Conservation (phyloP, 192 early-diverging fungal genomes). For the Phycomyces nitens region DNA sequence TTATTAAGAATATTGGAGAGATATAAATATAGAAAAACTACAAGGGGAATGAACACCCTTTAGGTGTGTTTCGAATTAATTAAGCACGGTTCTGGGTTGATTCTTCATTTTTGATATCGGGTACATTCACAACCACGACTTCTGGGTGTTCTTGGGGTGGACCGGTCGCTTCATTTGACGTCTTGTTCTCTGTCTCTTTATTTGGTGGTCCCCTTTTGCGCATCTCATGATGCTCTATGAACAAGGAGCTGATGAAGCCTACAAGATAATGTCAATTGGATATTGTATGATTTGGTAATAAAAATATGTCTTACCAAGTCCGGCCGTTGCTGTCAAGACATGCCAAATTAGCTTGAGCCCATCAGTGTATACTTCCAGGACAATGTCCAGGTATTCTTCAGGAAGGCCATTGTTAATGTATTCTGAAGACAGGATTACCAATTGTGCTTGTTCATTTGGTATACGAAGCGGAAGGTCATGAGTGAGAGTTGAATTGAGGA, state of each 20-base stretch:
- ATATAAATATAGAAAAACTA: too few relatives aligned
- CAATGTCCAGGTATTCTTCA: not conserved
- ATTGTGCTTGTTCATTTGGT: not conserved
- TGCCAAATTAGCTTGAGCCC: slow-evolving; percentile 7
- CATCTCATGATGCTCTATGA: too few relatives aligned
- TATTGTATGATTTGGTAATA: not conserved
- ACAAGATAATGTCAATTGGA: not conserved
- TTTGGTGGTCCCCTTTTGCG: too few relatives aligned
- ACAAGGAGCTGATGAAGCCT: slow-evolving; percentile 10
- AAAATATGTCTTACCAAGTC: slow-evolving; percentile 1
- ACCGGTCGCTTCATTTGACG: too few relatives aligned
- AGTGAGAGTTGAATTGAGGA: slow-evolving; percentile 10
- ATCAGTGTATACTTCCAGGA: not conserved
- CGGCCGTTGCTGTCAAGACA: slow-evolving; percentile 6
- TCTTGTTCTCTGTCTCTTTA: too few relatives aligned
- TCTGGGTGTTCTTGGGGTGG: too few relatives aligned
- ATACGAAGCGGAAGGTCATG: not conserved
- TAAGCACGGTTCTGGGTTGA: too few relatives aligned
- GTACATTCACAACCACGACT: too few relatives aligned
- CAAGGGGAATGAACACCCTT: too few relatives aligned
- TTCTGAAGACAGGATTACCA: slow-evolving; percentile 5
- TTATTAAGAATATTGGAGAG: too few relatives aligned
- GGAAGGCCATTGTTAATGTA: slow-evolving; percentile 6
- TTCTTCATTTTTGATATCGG: too few relatives aligned
- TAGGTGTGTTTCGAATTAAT: too few relatives aligned